Evolutionary conservation across 768 basidiomycete species (phyloP), one percentile per base, ranked within the genome.

Genomic region (Leccinum boreale): DNA sequence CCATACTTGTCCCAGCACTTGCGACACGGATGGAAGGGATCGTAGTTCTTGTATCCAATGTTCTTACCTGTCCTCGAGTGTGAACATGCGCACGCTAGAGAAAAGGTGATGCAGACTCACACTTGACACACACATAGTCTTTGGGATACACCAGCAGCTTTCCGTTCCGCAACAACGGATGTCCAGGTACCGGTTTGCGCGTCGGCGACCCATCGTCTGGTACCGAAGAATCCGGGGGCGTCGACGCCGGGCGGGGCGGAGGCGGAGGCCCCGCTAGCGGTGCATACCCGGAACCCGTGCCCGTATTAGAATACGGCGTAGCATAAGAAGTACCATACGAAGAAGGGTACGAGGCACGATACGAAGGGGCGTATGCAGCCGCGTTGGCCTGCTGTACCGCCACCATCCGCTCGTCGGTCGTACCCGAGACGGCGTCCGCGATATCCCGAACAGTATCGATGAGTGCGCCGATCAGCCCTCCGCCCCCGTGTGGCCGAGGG

Each of bases 1-100:
- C 79, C 78, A 70, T 86, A 86, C 62, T 84, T 85, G 6, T 78
- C 73, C 91, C 90, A 93, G 74, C 92, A 93, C 56, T 80, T 81
- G 57, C 78, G 76, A 66, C 91, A 92, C 6, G 90, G 87, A 56
- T 83, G 75, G 1, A 77, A 67, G 0, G 88, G 87, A 68, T 92
- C 88, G 36, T 74, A 75, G 56, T 80, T 75, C 70, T 89, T 90
- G 73, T 85, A 92, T 3, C 91, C 90, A 1, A 80, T 83, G 68
- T 93, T 92, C 39, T 76, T 75, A 63, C 90, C 90, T 92, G 52
- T 8, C 36, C 36, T 1, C 31, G 10, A 17, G 17, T 8, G n/a
- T 62, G 23, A 64, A 36, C 39, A 49, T 9, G 29, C 8, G 17
- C 3, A 5, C 11, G 8, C 4, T 17, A 15, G 7, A 1, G 5